phyloP scores from a whole-genome alignment of 257 asterid genomes.

The Solanum appendiculatum region DNA sequence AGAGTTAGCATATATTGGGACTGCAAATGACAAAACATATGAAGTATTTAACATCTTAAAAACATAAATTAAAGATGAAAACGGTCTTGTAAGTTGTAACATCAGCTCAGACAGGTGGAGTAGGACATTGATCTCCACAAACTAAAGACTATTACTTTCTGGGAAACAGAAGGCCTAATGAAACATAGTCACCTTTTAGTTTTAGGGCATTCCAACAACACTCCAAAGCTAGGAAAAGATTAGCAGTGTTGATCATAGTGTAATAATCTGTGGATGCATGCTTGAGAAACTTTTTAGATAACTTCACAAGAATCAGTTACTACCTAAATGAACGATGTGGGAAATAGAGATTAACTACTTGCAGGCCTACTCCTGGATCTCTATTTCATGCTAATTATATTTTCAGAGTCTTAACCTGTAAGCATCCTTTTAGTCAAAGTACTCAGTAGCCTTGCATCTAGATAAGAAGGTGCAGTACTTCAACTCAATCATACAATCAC shows the following conservation, averaged over 20 bases:
- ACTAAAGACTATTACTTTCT: neutral
- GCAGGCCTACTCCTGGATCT: neutral
- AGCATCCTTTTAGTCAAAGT: neutral
- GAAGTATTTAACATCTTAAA: neutral
- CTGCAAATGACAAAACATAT: neutral
- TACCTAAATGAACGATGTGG: neutral
- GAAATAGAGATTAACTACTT: neutral
- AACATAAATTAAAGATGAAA: neutral
- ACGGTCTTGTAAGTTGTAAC: neutral
- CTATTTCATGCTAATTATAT: neutral
- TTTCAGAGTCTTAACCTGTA: neutral
- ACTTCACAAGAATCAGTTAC: neutral
- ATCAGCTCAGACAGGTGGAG: neutral
- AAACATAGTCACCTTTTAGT: neutral
- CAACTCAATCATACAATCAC: neutral
- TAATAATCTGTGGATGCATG: neutral
- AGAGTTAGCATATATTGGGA: constrained; percentile 13
- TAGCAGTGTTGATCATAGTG: neutral
- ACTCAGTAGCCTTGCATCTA: neutral
- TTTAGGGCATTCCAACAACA: neutral
- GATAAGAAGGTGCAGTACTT: neutral
- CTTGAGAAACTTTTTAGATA: neutral
- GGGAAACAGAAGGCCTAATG: neutral
- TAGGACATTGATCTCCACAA: neutral
- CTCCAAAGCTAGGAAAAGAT: neutral